phyloP scores from a whole-genome alignment of 305 asterid genomes.

The Solanum chacoense region DNA sequence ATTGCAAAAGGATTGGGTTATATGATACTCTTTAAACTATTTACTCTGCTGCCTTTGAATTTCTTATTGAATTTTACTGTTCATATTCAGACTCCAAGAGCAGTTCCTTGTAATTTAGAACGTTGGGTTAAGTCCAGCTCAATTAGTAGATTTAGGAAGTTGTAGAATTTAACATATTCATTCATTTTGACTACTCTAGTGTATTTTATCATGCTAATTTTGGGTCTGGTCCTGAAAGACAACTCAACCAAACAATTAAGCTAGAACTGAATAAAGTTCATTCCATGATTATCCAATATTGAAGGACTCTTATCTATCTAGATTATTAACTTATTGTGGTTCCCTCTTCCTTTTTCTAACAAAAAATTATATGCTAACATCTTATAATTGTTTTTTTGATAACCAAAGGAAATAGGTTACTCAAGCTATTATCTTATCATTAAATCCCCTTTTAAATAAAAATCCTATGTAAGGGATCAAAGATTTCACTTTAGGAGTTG shows the following conservation, averaged over 20 bases:
- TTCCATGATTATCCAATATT: neutral
- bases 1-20: neutral
- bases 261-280: neutral
- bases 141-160: neutral
- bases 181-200: neutral
- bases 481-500: neutral
- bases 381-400: neutral
- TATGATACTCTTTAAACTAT: neutral
- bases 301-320: neutral
- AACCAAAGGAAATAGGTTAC: neutral
- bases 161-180: neutral
- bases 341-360: neutral
- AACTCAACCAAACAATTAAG: neutral
- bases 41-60: neutral
- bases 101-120: neutral
- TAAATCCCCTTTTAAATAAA: neutral
- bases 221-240: neutral
- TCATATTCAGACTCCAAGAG: neutral
- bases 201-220: neutral
- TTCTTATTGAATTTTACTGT: neutral
- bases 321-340: neutral
- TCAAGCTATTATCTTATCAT: neutral
- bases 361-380: neutral
- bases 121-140: neutral
- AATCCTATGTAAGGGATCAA: neutral